Percentiles rank a stretch among this genome's conserved stretches.
Conservation (phyloP, 306 rosid species). For the Prunus fruticosa region DNA sequence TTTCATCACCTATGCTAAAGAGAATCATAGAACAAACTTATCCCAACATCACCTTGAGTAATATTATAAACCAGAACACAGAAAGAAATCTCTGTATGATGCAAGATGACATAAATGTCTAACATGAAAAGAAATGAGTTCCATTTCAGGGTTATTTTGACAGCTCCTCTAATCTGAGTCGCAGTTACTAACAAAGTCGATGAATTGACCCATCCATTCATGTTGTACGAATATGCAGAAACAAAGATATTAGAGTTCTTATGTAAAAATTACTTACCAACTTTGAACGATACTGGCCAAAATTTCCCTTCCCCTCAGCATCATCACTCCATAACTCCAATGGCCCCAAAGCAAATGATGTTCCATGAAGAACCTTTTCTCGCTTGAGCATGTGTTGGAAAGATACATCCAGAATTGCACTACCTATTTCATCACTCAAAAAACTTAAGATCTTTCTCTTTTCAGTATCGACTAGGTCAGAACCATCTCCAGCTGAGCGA, state of each 20-base stretch:
- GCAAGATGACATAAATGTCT: background rate
- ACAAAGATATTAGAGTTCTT: constrained; percentile 18
- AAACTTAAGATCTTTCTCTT: constrained; percentile 54
- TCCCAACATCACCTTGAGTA: background rate
- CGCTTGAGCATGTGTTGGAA: constrained; percentile 83
- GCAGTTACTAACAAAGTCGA: background rate
- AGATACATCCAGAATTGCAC: constrained; percentile 70
- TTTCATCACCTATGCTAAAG: background rate
- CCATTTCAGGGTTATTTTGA: background rate
- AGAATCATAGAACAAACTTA: background rate
- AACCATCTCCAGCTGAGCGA: constrained; percentile 51
- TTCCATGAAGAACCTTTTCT: constrained; percentile 69
- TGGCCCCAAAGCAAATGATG: constrained; percentile 51
- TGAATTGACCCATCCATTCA: background rate
- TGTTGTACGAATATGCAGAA: background rate
- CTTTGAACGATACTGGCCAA: constrained; percentile 87
- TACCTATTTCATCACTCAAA: constrained; percentile 60
- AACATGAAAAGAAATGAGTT: background rate
- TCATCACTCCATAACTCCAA: constrained; percentile 96
- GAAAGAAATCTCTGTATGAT: constrained; percentile 2
- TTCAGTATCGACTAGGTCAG: constrained; percentile 49
- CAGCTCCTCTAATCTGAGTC: background rate
- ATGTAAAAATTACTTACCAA: constrained; percentile 50
- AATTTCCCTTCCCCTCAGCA: constrained; percentile 80
- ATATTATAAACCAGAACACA: background rate